Conservation (phyloP, 371 early-diverging fungal genomes). For the Zychaea mexicana region DNA sequence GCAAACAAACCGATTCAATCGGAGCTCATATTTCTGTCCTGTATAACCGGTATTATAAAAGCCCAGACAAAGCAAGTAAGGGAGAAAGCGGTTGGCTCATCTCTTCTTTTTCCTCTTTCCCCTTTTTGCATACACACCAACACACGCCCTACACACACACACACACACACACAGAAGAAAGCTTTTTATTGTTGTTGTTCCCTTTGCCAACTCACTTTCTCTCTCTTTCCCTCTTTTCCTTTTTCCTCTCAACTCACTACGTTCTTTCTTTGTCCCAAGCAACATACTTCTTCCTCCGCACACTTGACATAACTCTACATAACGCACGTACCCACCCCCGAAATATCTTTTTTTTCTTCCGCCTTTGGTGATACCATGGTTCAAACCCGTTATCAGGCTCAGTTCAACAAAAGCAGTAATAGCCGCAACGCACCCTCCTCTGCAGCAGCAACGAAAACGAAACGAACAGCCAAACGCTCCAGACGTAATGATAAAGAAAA, state of each 20-base stretch:
- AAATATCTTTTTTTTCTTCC: not conserved
- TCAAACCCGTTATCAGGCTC: slow-evolving; percentile 36
- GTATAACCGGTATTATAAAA: not conserved
- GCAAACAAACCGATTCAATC: too few relatives aligned
- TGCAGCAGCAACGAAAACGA: not conserved
- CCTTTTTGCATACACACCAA: not conserved
- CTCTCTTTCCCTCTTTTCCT: too few relatives aligned
- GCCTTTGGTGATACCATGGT: slow-evolving; percentile 23
- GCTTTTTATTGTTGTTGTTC: too few relatives aligned
- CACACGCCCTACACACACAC: too few relatives aligned
- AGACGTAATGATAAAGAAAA: slow-evolving; percentile 13
- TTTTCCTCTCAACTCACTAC: too few relatives aligned
- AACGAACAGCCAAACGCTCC: not conserved
- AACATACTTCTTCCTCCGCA: too few relatives aligned
- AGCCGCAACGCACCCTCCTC: slow-evolving; percentile 7
- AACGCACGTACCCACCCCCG: not conserved
- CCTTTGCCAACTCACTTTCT: too few relatives aligned
- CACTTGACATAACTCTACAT: too few relatives aligned
- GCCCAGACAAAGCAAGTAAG: not conserved
- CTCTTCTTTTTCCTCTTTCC: not conserved
- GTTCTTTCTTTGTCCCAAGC: too few relatives aligned
- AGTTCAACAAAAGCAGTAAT: slow-evolving; percentile 15
- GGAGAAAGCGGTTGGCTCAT: not conserved
- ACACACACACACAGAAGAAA: too few relatives aligned
- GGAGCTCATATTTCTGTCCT: not conserved